A percentile compares a stretch with the other conserved stretches of the same genome.
Conservation (phyloP, 306 rosid genomes). For the Prunus campanulata region DNA sequence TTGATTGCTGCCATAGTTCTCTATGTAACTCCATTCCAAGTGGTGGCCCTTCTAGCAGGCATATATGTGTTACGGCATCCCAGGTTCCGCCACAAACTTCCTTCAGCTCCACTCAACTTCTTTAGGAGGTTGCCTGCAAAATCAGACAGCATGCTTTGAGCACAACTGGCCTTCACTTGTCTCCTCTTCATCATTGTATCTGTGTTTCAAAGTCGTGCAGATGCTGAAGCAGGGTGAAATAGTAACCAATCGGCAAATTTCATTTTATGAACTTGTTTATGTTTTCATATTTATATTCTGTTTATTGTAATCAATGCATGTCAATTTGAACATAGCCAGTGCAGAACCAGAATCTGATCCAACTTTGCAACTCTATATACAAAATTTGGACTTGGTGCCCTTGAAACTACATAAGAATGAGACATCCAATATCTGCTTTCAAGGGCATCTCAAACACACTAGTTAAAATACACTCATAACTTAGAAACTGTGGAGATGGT, state of each 20-base stretch:
- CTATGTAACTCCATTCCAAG: slow-evolving; percentile 85
- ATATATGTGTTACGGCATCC: slow-evolving; percentile 75
- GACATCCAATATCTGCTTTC: background rate
- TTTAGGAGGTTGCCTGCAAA: slow-evolving; percentile 85
- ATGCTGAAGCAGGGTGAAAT: slow-evolving; percentile 2
- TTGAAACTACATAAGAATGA: background rate
- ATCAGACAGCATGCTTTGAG: slow-evolving; percentile 77
- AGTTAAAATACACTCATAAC: no score
- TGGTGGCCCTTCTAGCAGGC: slow-evolving; percentile 55
- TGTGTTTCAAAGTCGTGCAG: background rate
- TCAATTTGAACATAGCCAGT: slow-evolving; percentile 17
- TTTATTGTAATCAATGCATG: slow-evolving; percentile 22
- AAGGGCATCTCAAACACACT: background rate
- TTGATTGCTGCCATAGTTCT: slow-evolving; percentile 66
- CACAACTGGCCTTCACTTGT: background rate
- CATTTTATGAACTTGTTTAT: background rate
- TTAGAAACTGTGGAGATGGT: no score
- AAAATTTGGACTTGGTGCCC: background rate
- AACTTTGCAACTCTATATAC: background rate
- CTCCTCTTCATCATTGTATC: background rate
- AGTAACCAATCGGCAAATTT: background rate
- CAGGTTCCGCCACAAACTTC: slow-evolving; percentile 68
- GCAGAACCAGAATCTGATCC: background rate
- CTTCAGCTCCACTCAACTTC: slow-evolving; percentile 77
- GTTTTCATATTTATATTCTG: slow-evolving; percentile 10